These are phyloP conservation scores for Chlamydomonas incerta DNA, from an alignment of 139 green algal genomes.

Conservation along the genomic window DNA sequence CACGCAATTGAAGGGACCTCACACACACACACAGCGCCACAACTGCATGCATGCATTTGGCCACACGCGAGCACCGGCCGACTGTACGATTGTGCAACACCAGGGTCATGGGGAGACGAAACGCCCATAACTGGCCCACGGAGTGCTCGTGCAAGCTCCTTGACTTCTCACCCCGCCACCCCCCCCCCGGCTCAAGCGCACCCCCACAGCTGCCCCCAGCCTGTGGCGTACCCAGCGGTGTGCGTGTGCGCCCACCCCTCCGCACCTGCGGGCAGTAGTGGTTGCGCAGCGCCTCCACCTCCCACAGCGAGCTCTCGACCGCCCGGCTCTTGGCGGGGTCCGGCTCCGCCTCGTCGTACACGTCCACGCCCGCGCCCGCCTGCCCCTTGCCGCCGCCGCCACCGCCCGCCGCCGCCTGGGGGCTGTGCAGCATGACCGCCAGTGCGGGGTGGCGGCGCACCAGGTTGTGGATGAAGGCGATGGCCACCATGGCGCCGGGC, in stretches of 20 bases:
- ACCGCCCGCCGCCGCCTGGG: conserved; percentile 9
- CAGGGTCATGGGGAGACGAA: too few species aligned
- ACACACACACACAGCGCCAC: neutral
- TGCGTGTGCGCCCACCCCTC: neutral
- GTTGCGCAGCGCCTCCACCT: conserved; percentile 83
- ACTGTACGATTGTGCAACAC: too few species aligned
- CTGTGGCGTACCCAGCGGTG: too few species aligned
- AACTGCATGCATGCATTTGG: too few species aligned
- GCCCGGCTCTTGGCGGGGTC: conserved; percentile 83
- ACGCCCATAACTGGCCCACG: too few species aligned
- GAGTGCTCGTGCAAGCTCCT: too few species aligned
- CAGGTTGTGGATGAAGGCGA: conserved; percentile 97
- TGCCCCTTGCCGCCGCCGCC: neutral
- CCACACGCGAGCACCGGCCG: too few species aligned
- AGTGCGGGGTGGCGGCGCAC: conserved; percentile 91
- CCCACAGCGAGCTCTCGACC: conserved; percentile 95
- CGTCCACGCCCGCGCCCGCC: conserved; percentile 51
- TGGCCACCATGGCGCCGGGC: conserved; percentile 78
- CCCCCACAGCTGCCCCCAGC: too few species aligned
- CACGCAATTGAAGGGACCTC: neutral
- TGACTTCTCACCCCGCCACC: too few species aligned
- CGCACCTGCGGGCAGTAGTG: conserved; percentile 89
- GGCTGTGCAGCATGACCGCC: conserved; percentile 86
- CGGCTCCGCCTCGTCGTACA: conserved; percentile 65
- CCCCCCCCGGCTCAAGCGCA: too few species aligned